These are phyloP conservation scores for Ceratocystis smalleyi DNA, from an alignment of 2,329 filamentous ascomycete genomes.

Conservation along the genomic window DNA sequence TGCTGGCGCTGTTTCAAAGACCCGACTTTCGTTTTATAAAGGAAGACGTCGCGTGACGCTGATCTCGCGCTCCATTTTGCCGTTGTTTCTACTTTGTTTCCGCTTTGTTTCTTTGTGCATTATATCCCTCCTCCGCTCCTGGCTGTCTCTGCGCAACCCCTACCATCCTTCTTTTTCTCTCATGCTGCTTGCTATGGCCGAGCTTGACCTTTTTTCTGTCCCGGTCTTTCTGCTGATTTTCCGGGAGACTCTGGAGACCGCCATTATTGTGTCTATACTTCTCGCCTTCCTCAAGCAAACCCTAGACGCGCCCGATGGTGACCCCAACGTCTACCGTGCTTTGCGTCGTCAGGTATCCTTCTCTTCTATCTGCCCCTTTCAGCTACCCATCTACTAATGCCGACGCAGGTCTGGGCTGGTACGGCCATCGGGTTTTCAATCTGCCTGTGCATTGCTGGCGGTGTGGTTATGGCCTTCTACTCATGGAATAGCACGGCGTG, in stretches of 20 bases:
- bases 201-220: constrained; percentile 57
- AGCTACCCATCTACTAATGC: background rate
- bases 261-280: constrained; percentile 71
- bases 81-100: too few relatives aligned
- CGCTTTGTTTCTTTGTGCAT: background rate
- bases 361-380: background rate
- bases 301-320: constrained; percentile 29
- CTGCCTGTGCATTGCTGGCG: constrained; percentile 48
- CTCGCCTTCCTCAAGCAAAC: constrained; percentile 75
- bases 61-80: too few relatives aligned
- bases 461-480: constrained; percentile 60
- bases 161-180: too few relatives aligned
- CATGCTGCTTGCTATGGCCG: constrained; percentile 28
- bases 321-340: constrained; percentile 9
- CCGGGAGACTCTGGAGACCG: constrained; percentile 68
- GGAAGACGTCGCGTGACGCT: too few relatives aligned
- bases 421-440: constrained; percentile 46
- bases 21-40: too few relatives aligned
- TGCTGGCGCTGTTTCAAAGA: too few relatives aligned
- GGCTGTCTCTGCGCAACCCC: background rate
- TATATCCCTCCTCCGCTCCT: background rate
- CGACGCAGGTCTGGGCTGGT: constrained; percentile 47
- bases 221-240: constrained; percentile 85
- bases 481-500: constrained; percentile 37
- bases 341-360: constrained; percentile 13